These are phyloP conservation scores for Deakozyma indianensis DNA, from an alignment of 805 yeast species.

Conservation along the genomic window DNA sequence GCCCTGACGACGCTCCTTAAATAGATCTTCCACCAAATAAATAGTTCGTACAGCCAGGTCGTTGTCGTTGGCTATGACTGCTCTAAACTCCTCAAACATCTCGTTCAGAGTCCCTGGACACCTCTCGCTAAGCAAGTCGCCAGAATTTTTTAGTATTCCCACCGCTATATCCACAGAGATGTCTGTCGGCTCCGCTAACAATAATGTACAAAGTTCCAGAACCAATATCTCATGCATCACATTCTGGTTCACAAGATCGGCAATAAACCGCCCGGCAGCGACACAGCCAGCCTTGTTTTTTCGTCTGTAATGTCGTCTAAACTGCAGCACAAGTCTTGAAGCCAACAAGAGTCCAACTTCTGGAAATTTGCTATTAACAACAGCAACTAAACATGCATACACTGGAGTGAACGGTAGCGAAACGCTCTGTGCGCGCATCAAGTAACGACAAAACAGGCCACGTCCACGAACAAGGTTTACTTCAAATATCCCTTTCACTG, in stretches of 20 bases:
- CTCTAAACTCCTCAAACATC: slow-evolving; percentile 46
- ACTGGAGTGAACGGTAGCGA: slow-evolving; percentile 30
- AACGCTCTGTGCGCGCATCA: slow-evolving; percentile 39
- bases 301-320: slow-evolving; percentile 36
- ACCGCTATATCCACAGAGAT: slow-evolving; percentile 43
- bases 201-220: slow-evolving; percentile 36
- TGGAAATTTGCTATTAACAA: slow-evolving; percentile 55
- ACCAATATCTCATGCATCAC: slow-evolving; percentile 41
- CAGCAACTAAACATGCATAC: slow-evolving; percentile 43
- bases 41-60: slow-evolving; percentile 29
- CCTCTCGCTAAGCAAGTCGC: slow-evolving; percentile 31
- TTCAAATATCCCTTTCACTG: slow-evolving; percentile 36
- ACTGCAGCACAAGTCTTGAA: slow-evolving; percentile 40
- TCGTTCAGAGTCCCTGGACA: slow-evolving; percentile 32
- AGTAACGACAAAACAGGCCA: slow-evolving; percentile 42
- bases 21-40: slow-evolving; percentile 34
- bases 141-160: slow-evolving; percentile 35
- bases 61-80: slow-evolving; percentile 39
- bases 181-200: slow-evolving; percentile 31
- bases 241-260: slow-evolving; percentile 47
- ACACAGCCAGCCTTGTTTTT: slow-evolving; percentile 32
- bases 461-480: slow-evolving; percentile 46
- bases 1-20: slow-evolving; percentile 30
- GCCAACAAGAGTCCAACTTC: slow-evolving; percentile 46
- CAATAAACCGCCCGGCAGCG: slow-evolving; percentile 35